Evolutionary conservation across 169 alveolate species (phyloP).

Genomic region (Eimeria sp.): DNA sequence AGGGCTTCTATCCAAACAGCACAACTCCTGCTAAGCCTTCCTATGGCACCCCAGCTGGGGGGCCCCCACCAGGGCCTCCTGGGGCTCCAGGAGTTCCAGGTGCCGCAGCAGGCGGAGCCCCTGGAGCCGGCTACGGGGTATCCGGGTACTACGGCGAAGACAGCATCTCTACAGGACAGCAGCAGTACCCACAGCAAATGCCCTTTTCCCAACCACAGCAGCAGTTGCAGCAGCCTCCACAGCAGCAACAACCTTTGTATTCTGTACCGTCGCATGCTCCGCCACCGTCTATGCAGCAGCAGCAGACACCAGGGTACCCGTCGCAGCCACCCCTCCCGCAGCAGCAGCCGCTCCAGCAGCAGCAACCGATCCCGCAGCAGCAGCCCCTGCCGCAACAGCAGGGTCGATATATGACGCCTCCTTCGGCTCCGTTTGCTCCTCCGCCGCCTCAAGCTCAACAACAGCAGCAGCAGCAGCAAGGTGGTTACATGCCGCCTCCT

Average conservation of each 20-base stretch:
- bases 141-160: neutral
- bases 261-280: neutral
- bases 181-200: neutral
- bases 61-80: neutral
- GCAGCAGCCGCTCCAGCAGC: conserved; percentile 4
- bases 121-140: neutral
- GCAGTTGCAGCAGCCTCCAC: conserved; percentile 18
- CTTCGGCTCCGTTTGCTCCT: neutral
- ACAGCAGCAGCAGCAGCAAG: conserved; percentile 49
- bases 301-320: neutral
- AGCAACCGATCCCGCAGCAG: neutral
- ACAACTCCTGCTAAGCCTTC: neutral
- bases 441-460: neutral
- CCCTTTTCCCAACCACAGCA: neutral
- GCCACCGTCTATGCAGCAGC: conserved; percentile 34
- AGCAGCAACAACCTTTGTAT: conserved; percentile 14
- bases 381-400: neutral
- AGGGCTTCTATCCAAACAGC: neutral
- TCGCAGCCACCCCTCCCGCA: neutral
- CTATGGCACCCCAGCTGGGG: neutral
- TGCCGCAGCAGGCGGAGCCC: neutral
- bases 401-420: neutral
- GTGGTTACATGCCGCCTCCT: neutral
- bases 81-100: neutral
- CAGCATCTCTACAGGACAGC: neutral